Conservation (phyloP, 495 filamentous ascomycete species). For the Rostrohypoxylon terebratum region DNA sequence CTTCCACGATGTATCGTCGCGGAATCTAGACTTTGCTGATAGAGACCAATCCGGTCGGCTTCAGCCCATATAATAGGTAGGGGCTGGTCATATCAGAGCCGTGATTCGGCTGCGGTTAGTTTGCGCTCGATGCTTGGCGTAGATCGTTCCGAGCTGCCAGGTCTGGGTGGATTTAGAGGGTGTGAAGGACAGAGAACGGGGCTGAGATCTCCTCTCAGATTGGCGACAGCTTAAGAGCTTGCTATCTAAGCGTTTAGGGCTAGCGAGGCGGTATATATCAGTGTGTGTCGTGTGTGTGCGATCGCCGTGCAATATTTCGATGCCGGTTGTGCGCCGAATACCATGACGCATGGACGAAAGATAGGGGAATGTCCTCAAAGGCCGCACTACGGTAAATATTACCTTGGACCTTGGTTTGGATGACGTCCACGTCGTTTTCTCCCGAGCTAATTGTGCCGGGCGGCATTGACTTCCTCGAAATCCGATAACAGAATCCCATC, state of each 20-base stretch:
- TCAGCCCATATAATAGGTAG: conserved; percentile 32
- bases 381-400: conserved; percentile 17
- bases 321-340: conserved; percentile 2
- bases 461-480: conserved; percentile 11
- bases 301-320: conserved; percentile 28
- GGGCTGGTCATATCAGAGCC: conserved; percentile 29
- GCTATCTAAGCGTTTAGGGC: neutral
- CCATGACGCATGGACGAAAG: neutral
- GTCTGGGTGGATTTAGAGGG: conserved; percentile 33
- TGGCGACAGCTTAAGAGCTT: conserved; percentile 15
- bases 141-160: conserved; percentile 21
- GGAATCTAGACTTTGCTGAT: conserved; percentile 28
- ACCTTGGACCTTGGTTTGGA: neutral
- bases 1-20: conserved; percentile 10
- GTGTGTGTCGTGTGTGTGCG: conserved; percentile 2
- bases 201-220: conserved; percentile 28
- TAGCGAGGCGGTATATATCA: conserved; percentile 5
- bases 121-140: conserved; percentile 38
- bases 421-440: neutral
- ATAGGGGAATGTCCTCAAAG: neutral
- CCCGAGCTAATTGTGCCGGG: neutral
- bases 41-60: conserved; percentile 26
- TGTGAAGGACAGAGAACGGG: conserved; percentile 39
- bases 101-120: conserved; percentile 41
- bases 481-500: conserved; percentile 9